Conservation (phyloP, 2,329 filamentous ascomycete genomes). For the Aureobasidium lini region DNA sequence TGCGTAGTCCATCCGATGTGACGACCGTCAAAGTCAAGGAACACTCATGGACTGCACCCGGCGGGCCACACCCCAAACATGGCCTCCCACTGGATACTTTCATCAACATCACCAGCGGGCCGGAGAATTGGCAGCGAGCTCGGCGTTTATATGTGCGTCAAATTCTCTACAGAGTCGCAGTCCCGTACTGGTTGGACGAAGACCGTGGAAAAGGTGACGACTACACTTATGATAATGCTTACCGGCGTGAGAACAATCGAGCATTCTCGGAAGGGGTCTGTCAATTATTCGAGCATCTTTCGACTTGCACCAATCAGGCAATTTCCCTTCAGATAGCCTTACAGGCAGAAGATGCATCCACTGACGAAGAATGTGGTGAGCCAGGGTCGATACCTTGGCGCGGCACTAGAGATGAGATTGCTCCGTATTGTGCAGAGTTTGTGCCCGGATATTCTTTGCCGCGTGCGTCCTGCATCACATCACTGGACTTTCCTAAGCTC, state of each 20-base stretch:
- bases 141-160: neutral
- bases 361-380: neutral
- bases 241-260: neutral
- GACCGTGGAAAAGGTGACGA: neutral
- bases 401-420: neutral
- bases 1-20: neutral
- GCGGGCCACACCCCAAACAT: neutral
- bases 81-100: neutral
- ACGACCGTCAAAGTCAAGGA: neutral
- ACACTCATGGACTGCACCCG: neutral
- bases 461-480: neutral
- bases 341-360: neutral
- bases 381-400: neutral
- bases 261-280: neutral
- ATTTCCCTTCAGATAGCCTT: neutral
- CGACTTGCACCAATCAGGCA: neutral
- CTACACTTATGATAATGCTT: neutral
- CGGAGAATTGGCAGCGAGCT: neutral
- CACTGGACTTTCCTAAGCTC: neutral
- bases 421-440: neutral
- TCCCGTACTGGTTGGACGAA: neutral
- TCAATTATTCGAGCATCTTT: neutral
- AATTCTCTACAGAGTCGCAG: neutral
- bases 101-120: neutral
- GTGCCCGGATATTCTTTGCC: neutral